Evolutionary conservation across 1,284 basidiomycete genomes (phyloP), one percentile per base, ranked within the genome.

Genomic region (Cerioporus squamosus): DNA sequence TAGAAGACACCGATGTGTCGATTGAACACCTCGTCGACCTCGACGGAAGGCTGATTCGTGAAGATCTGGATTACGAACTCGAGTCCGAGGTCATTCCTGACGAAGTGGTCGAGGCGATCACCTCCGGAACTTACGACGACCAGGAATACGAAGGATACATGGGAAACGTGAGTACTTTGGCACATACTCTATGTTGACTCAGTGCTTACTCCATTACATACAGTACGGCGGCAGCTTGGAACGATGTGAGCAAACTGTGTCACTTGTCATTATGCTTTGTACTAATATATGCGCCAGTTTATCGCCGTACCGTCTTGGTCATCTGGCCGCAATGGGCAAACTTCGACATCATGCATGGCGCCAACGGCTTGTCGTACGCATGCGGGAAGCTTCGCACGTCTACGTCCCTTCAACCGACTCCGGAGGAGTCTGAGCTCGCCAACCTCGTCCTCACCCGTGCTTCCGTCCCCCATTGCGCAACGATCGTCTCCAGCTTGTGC

Each of bases 111-210:
- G 54, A 65, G 9, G 15, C 66, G 0, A 73, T 79, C 53, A 71
- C 76, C 17, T 69, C 59, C n/a, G 68, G 53, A 7, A 51, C 53
- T 3, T 74, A 76, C 15, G 78, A 82, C 59, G 68, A 78, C 1
- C 62, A 71, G 49, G 74, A 78, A 2, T 78, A 77, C 49, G 76
- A 78, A 54, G 77, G 76, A 9, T 79, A 78, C 54, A 71, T 70
- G 60, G 79, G 76, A 20, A 79, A 80, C 65, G 79, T 81, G 57
- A 49, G 78, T 71, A 33, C 5, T 17, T 49, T n/a, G n/a, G n/a
- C 40, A 26, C 17, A 42, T 17, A 22, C 17, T 18, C 7, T 42
- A 6, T 42, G n/a, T 42, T 42, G n/a, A 8, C 14, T 12, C 9
- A 17, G 17, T 5, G 20, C 20, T 49, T 14, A 36, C 47, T 60